Base-by-base conservation (phyloP, 106 monocot species). In the Allium fistulosum region DNA sequence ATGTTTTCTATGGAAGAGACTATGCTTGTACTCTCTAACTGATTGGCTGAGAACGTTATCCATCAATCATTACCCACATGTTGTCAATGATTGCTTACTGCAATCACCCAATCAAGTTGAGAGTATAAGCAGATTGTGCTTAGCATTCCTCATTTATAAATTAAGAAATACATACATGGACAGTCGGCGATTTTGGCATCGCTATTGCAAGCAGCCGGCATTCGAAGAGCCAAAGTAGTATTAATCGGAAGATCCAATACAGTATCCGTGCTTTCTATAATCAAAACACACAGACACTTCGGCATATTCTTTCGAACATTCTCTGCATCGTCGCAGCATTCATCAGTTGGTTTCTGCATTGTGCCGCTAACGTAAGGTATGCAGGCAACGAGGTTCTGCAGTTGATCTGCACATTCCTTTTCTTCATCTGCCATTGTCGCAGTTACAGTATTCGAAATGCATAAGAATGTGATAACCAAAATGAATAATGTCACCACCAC, bases 191-290 rank as follows among this genome's bases (percentile, higher is more conserved):
- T 78, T 53, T 79, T 79, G 71, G 83, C 83, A 58, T 71, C 59
- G 62, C 75, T 79, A 59, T 75, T 46, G 63, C 83, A 83, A 7
- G 71, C 67, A 27, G 70, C 77, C n/a, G 83, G 83, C 83, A 83
- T 75, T 8, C 64, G 67, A 45, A 83, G 67, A 0, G 83, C 83
- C 6, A 83, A 59, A 14, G 83, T 79, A 26, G 83, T 83, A 61
- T 83, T 79, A 51, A 79, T 72, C 4, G 74, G 78, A 37, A 79
- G 79, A 48, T 51, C 71, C 17, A 76, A 28, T 1, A 79, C 75
- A 8, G 79, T 58, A 27, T 72, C 75, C 7, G 75, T 60, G 62
- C 83, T 83, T 63, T 83, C 75, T 17, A 70, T 58, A 50, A 83
- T 83, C 51, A 83, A 67, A 66, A 78, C 70, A 49, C 83, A 83